Conservation (phyloP, 345 rosid species). For the Gossypium anomalum region DNA sequence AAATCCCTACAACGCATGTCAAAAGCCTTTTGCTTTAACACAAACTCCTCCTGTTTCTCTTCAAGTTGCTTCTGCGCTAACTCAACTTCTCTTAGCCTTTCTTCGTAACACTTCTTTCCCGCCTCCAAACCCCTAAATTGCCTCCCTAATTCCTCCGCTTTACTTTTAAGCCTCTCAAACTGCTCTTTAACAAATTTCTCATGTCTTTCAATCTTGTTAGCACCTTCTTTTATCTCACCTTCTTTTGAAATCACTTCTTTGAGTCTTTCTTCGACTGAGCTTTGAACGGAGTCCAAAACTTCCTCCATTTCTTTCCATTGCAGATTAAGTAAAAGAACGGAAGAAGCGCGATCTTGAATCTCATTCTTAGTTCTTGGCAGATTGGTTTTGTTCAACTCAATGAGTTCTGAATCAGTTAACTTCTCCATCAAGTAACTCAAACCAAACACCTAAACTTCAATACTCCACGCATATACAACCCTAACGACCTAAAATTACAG, state of each 20-base stretch:
- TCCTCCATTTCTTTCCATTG: slow-evolving; percentile 50
- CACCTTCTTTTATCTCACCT: slow-evolving; percentile 1
- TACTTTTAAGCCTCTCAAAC: slow-evolving; percentile 22
- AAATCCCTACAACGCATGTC: not conserved
- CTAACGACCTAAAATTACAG: too few relatives aligned
- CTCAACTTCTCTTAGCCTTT: not conserved
- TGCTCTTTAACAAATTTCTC: slow-evolving; percentile 10
- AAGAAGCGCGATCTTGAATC: slow-evolving; percentile 35
- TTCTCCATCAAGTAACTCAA: too few relatives aligned
- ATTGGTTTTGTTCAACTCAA: slow-evolving; percentile 11
- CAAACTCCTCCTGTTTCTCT: not conserved
- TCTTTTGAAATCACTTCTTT: slow-evolving; percentile 26
- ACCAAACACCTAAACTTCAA: too few relatives aligned
- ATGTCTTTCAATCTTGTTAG: slow-evolving; percentile 14
- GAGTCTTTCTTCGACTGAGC: slow-evolving; percentile 23
- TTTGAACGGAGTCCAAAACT: slow-evolving; percentile 22
- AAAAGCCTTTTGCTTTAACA: not conserved
- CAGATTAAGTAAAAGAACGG: slow-evolving; percentile 32
- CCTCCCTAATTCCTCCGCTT: slow-evolving; percentile 23
- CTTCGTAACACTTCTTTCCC: not conserved
- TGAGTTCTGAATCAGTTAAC: not conserved
- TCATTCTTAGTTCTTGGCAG: slow-evolving; percentile 27
- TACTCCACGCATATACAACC: too few relatives aligned
- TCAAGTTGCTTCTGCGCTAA: not conserved
- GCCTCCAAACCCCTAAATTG: not conserved